A percentile compares a stretch with the other conserved stretches of the same genome.
Conservation (phyloP, 768 basidiomycete genomes). For the Lactarius tabidus region DNA sequence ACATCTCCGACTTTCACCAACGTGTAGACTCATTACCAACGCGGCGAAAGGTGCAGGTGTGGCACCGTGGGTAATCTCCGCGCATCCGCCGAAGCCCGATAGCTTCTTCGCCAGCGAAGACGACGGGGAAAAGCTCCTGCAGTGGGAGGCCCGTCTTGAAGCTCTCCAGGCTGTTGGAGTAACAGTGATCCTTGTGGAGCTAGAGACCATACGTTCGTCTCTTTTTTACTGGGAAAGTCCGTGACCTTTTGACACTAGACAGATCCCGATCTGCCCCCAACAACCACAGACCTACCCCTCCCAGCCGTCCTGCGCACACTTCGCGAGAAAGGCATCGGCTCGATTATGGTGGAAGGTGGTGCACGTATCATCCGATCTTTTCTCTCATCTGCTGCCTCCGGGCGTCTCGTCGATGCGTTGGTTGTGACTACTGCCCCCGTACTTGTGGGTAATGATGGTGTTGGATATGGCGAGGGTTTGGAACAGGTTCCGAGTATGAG, state of each 20-base stretch:
- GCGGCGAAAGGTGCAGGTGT: conserved; percentile 53
- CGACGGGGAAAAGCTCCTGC: conserved; percentile 17
- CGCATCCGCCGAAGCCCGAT: conserved; percentile 29
- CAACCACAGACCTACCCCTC: conserved; percentile 42
- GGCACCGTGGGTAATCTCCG: conserved; percentile 71
- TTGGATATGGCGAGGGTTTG: conserved; percentile 47
- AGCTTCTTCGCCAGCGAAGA: conserved; percentile 26
- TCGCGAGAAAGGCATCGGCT: conserved; percentile 52
- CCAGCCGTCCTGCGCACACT: conserved; percentile 49
- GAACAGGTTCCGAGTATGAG: conserved; percentile 27
- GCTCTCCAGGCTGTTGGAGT: conserved; percentile 66
- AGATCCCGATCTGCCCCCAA: conserved; percentile 19
- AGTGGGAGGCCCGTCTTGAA: conserved; percentile 36
- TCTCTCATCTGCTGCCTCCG: conserved; percentile 35
- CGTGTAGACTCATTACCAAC: conserved; percentile 70
- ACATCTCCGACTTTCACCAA: conserved; percentile 56
- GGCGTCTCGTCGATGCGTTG: conserved; percentile 55
- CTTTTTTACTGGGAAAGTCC: conserved; percentile 3
- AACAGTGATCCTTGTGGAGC: conserved; percentile 50
- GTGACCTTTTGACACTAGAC: background rate
- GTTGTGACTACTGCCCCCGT: conserved; percentile 85
- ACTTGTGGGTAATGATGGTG: conserved; percentile 71
- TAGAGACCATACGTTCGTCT: conserved; percentile 35
- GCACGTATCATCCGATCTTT: conserved; percentile 77
- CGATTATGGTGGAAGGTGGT: conserved; percentile 96